Evolutionary conservation across 805 yeast species (phyloP).

Genomic region (Cephaloascus albidus): DNA sequence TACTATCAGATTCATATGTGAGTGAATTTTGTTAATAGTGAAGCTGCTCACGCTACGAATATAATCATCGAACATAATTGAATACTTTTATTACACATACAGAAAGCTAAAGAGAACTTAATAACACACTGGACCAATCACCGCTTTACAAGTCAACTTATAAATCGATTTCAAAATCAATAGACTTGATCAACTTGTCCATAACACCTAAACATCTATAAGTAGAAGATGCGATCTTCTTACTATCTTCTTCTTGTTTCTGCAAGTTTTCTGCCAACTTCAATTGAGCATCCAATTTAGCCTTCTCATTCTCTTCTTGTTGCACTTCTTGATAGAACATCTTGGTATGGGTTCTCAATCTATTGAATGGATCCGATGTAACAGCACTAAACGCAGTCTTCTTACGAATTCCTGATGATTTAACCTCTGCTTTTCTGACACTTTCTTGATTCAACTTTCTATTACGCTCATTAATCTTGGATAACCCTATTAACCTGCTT

Average conservation of each 20-base stretch:
- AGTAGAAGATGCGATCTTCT: slow-evolving; percentile 35
- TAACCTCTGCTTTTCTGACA: slow-evolving; percentile 71
- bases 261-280: slow-evolving; percentile 29
- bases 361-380: slow-evolving; percentile 75
- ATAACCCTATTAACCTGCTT: slow-evolving; percentile 39
- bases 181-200: slow-evolving; percentile 36
- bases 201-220: slow-evolving; percentile 51
- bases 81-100: too few species aligned
- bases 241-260: slow-evolving; percentile 26
- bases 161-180: slow-evolving; percentile 30
- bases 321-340: slow-evolving; percentile 61
- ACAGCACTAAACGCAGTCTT: slow-evolving; percentile 16
- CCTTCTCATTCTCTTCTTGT: slow-evolving; percentile 23
- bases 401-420: slow-evolving; percentile 47
- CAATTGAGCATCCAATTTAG: neutral
- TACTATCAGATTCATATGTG: too few species aligned
- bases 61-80: too few species aligned
- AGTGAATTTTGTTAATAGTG: too few species aligned
- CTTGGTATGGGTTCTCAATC: slow-evolving; percentile 81
- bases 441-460: slow-evolving; percentile 70
- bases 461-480: slow-evolving; percentile 76
- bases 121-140: too few species aligned
- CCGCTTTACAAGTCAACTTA: too few species aligned
- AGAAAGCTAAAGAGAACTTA: too few species aligned
- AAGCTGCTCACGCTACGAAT: too few species aligned